Evolutionary conservation across 179 eudicot genomes (phyloP).

Genomic region (Spinacia oleracea): DNA sequence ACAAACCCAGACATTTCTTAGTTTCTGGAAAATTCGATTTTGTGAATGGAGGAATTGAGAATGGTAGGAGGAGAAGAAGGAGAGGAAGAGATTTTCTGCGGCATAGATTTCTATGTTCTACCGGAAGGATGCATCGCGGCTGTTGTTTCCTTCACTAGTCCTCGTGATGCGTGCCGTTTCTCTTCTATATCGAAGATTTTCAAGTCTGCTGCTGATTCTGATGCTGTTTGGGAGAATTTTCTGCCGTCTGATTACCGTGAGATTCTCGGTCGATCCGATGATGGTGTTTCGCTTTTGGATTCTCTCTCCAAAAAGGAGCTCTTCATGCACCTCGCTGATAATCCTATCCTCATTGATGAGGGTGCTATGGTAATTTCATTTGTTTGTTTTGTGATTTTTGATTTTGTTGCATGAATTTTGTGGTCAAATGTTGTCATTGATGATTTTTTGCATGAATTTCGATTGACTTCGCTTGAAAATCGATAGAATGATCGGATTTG

Average conservation of each 20-base stretch:
- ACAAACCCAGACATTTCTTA: not conserved
- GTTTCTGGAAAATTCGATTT: too few relatives aligned
- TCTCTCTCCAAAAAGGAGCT: slow-evolving; percentile 41
- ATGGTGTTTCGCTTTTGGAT: slow-evolving; percentile 2
- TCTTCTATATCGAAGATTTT: slow-evolving; percentile 43
- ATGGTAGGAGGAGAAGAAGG: not conserved
- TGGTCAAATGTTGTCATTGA: too few relatives aligned
- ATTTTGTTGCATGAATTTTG: too few relatives aligned
- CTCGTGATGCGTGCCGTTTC: slow-evolving; percentile 48
- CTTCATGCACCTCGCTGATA: slow-evolving; percentile 40
- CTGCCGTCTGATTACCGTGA: slow-evolving; percentile 51
- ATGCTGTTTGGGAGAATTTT: slow-evolving; percentile 53
- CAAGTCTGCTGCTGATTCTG: slow-evolving; percentile 55
- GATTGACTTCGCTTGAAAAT: not conserved
- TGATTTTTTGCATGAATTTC: not conserved
- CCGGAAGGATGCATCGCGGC: slow-evolving; percentile 52
- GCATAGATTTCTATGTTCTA: slow-evolving; percentile 29
- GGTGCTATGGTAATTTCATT: slow-evolving; percentile 40
- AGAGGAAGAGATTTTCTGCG: not conserved
- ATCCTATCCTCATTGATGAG: slow-evolving; percentile 49
- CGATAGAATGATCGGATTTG: too few relatives aligned
- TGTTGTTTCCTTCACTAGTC: slow-evolving; percentile 43
- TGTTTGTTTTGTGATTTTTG: not conserved
- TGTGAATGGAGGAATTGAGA: not conserved
- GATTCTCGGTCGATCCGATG: slow-evolving; percentile 38